Evolutionary conservation across 306 rosid genomes (phyloP), one percentile per base, ranked within the genome.

Genomic region (Cucumis cinereus): DNA sequence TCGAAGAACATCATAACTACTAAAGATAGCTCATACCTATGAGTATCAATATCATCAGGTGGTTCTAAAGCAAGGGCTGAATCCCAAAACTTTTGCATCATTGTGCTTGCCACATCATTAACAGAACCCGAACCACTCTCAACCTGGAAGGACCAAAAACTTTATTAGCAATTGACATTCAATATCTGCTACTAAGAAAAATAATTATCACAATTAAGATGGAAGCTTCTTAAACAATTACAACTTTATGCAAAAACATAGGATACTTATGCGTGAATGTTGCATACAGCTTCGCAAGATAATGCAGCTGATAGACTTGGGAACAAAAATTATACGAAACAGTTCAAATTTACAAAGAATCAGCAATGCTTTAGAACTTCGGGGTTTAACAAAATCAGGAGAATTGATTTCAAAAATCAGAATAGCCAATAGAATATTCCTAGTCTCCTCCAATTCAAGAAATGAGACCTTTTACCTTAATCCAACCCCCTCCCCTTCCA

Each of bases 51-150:
- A 82, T 91, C 99, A 82, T 94, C 99, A 60, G 94, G 89, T 17
- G 96, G 90, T 79, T 92, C 99, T 81, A 88, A 75, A 69, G 89
- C 79, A 81, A 92, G 82, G 57, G 97, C 95, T 2, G 97, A 92
- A 79, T 94, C 99, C 99, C 99, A 94, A 82, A 94, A 94, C 74
- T 87, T 92, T 82, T 94, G 97, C 97, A 94, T 91, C 82, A 92
- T 84, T 83, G 95, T 87, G 88, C 82, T 89, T 83, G 95, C 91
- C 84, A 90, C 62, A 82, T 90, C 97, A 79, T 83, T 90, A 76
- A 82, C 97, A 72, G 92, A 77, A 74, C 92, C 97, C 23, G 95
- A 84, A 77, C 90, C 81, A 88, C 79, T 90, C 63, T 92, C 97
- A 66, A 86, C 91, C 97, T 94, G 79, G 56, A 75, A 66, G 63